Conservation (phyloP, 495 filamentous ascomycete genomes). For the Hypomontagnella monticulosa region DNA sequence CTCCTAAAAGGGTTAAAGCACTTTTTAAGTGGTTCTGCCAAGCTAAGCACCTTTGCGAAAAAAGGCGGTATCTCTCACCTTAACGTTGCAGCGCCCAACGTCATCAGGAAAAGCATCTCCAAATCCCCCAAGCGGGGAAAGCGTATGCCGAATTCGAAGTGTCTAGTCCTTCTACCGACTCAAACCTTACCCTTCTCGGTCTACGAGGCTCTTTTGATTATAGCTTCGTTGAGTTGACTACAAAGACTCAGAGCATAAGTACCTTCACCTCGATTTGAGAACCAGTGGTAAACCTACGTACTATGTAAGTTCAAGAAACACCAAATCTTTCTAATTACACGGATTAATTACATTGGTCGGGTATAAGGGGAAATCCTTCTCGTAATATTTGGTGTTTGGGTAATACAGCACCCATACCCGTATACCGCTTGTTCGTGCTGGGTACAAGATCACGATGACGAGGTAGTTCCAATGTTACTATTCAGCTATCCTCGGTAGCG, state of each 20-base stretch:
- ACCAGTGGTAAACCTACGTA: not conserved
- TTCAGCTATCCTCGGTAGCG: conserved; percentile 14
- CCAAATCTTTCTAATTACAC: too few relatives aligned
- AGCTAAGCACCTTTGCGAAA: too few relatives aligned
- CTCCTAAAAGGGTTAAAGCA: too few relatives aligned
- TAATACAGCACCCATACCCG: conserved; percentile 6
- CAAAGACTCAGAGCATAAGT: not conserved
- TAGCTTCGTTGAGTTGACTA: not conserved
- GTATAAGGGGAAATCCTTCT: conserved; percentile 17
- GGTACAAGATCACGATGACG: not conserved
- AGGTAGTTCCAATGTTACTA: not conserved
- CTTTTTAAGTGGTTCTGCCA: too few relatives aligned
- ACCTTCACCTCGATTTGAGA: not conserved
- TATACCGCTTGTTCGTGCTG: conserved; percentile 31
- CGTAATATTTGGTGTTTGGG: conserved; percentile 15
- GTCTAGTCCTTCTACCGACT: conserved; percentile 2
- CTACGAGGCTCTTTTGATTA: conserved; percentile 6
- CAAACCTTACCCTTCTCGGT: not conserved
- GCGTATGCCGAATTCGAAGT: conserved; percentile 1
- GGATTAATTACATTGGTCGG: not conserved
- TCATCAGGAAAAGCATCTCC: conserved; percentile 26
- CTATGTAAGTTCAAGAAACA: not conserved
- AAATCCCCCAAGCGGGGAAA: conserved; percentile 32
- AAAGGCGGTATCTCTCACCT: conserved; percentile 25
- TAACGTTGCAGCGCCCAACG: conserved; percentile 21